Evolutionary conservation across 306 rosid species (phyloP), one percentile per base, ranked within the genome.

Genomic region (Quercus engelmannii): DNA sequence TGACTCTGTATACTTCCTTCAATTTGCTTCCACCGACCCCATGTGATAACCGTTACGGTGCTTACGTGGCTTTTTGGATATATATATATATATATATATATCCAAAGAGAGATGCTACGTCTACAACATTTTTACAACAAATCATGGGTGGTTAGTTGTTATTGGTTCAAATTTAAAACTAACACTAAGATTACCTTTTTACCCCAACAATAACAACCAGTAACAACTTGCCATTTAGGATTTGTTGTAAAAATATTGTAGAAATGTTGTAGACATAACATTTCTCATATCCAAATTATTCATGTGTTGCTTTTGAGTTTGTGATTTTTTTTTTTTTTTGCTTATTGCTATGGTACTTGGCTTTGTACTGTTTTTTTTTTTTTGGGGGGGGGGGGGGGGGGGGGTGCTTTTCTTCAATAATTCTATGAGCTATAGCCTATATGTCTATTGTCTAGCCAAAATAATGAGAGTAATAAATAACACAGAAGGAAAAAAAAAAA

Each of bases 1-100:
- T 69, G 82, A 56, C 80, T 49, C 54, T 49, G 17, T 49, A 13
- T 4, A 49, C 17, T 12, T 73, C 58, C 46, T 41, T 8, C 46
- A 41, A 41, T 21, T 67, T 13, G 1, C 18, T 11, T 12, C 62
- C 76, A 72, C 46, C 58, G 72, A 64, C 74, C 70, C 78, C 77
- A 49, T 51, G 31, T n/a, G 31, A 25, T n/a, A 33, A 15, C 63
- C 26, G 80, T 52, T 76, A 17, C 74, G 12, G 62, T 23, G 58
- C n/a, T 58, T 79, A 84, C 82, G 77, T 84, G 81, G 73, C 14
- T 18, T 21, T 17, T 46, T n/a, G 55, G 69, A 0, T 52, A 38
- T 67, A 19, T 11, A 49, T 49, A 49, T n/a, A 55, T 69, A 0
- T 52, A 38, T 65, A 19, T 11, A n/a, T n/a, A n/a, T n/a, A n/a